Conservation (phyloP, 73 alveolate genomes). For the Paramecium pentaurelia region DNA sequence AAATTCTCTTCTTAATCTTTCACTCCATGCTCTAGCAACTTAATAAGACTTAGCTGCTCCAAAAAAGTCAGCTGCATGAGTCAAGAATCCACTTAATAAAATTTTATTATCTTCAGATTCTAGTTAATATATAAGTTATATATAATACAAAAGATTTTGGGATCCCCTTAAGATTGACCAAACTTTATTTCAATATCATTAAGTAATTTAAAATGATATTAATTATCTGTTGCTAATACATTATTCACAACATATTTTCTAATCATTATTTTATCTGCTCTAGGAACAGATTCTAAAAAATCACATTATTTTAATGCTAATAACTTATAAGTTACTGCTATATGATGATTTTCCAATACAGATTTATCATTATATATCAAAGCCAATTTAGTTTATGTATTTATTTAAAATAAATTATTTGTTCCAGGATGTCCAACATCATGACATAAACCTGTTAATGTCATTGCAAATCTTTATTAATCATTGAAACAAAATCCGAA, state of each 20-base stretch:
- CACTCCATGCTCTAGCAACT: conserved; percentile 52
- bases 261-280: conserved; percentile 52
- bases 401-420: conserved; percentile 70
- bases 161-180: not conserved
- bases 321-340: conserved; percentile 80
- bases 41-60: conserved; percentile 18
- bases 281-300: conserved; percentile 62
- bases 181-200: conserved; percentile 30
- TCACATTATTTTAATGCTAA: conserved; percentile 61
- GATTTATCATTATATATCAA: conserved; percentile 82
- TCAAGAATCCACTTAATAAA: conserved; percentile 16
- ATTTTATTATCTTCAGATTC: conserved; percentile 42
- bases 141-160: not conserved
- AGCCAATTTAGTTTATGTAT: conserved; percentile 71
- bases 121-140: not conserved
- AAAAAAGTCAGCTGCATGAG: conserved; percentile 53
- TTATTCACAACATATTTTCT: conserved; percentile 71
- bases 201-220: conserved; percentile 12
- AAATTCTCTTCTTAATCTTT: conserved; percentile 45
- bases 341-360: conserved; percentile 88
- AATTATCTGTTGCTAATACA: conserved; percentile 70
- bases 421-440: conserved; percentile 84
- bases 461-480: conserved; percentile 49
- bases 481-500: not conserved
- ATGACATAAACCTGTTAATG: conserved; percentile 73